A percentile compares a stretch with the other conserved stretches of the same genome.
phyloP scores from a whole-genome alignment of 192 early-diverging fungal genomes.

The Coemansia erecta region DNA sequence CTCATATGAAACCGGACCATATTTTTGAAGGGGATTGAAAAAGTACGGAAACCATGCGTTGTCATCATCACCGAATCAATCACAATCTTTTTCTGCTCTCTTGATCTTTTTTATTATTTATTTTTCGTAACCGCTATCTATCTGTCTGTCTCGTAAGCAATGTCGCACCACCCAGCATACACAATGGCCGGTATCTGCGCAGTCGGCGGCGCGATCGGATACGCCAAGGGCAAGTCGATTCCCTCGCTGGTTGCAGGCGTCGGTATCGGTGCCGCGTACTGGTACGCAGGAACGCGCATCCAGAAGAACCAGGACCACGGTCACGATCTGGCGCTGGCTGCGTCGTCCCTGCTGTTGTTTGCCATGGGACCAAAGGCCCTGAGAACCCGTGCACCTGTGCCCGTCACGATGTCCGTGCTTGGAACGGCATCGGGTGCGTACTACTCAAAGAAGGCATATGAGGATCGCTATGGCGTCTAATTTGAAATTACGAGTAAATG shows the following conservation, averaged over 20 bases:
- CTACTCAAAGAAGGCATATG: constrained; percentile 44
- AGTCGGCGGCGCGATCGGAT: constrained; percentile 45
- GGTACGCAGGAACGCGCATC: constrained; percentile 31
- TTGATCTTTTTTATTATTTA: constrained; percentile 8
- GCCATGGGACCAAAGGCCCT: constrained; percentile 50
- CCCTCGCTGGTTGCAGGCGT: constrained; percentile 45
- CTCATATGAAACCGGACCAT: neutral
- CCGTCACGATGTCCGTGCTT: constrained; percentile 31
- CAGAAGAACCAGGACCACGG: constrained; percentile 41
- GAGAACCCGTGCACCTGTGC: constrained; percentile 40
- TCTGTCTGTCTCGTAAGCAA: constrained; percentile 6
- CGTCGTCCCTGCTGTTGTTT: constrained; percentile 37
- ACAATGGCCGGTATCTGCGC: constrained; percentile 47
- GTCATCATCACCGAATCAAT: no score
- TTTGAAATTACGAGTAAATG: no score
- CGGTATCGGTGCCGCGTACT: constrained; percentile 41
- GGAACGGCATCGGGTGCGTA: constrained; percentile 39
- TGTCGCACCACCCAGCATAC: constrained; percentile 49
- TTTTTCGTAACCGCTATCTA: neutral
- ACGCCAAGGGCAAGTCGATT: constrained; percentile 42
- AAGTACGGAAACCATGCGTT: no score
- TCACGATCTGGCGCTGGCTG: constrained; percentile 39
- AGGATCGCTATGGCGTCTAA: constrained; percentile 43
- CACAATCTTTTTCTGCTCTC: neutral
- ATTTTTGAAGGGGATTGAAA: no score